phyloP scores from a whole-genome alignment of 768 basidiomycete species.

The Psilocybe tampanensis region DNA sequence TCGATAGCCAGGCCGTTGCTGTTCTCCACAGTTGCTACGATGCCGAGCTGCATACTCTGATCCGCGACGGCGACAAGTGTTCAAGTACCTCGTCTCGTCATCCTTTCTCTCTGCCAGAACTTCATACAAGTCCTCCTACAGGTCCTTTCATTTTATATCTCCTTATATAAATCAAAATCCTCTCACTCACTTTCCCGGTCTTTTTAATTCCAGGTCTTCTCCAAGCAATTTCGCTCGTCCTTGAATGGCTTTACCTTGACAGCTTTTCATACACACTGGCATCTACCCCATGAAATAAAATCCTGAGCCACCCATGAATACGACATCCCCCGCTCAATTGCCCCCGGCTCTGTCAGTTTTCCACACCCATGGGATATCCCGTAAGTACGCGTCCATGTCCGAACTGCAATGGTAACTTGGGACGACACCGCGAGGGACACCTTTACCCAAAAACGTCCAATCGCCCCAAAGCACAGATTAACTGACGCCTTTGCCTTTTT shows the following conservation, averaged over 20 bases:
- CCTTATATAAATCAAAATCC: not conserved
- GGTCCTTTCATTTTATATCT: slow-evolving; percentile 7
- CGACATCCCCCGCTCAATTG: slow-evolving; percentile 11
- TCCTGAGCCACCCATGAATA: slow-evolving; percentile 9
- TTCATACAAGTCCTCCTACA: not conserved
- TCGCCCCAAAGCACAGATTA: too few relatives aligned
- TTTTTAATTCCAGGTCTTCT: slow-evolving; percentile 7
- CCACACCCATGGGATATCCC: slow-evolving; percentile 12
- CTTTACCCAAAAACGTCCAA: not conserved
- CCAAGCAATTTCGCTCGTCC: not conserved
- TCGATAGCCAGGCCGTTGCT: slow-evolving; percentile 8
- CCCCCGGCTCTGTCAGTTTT: slow-evolving; percentile 10
- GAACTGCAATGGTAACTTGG: slow-evolving; percentile 1
- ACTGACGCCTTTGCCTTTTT: not conserved
- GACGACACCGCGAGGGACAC: not conserved
- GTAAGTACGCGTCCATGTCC: not conserved
- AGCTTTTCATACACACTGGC: slow-evolving; percentile 18
- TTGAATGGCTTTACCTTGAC: slow-evolving; percentile 4
- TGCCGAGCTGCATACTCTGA: slow-evolving; percentile 10
- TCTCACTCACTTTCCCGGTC: not conserved
- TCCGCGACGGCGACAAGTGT: slow-evolving; percentile 2
- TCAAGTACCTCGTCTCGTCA: not conserved
- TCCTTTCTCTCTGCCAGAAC: not conserved
- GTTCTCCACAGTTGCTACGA: slow-evolving; percentile 8
- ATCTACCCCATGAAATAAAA: slow-evolving; percentile 12